Evolutionary conservation across 139 green algal species (phyloP).

Genomic region (Asterochloris sp.): DNA sequence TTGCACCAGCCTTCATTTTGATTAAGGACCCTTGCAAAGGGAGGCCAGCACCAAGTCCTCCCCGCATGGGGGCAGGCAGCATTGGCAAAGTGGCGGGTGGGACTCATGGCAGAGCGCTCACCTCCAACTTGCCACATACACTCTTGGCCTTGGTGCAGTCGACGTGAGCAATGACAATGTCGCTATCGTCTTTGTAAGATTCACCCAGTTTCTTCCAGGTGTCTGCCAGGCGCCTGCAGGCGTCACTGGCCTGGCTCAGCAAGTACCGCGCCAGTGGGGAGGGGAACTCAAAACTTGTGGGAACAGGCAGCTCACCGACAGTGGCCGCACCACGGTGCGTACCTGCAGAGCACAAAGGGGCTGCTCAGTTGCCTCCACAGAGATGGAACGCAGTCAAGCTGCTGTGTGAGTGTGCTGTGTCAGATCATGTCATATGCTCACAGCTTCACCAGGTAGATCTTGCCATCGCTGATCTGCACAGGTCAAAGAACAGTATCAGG

Average conservation of each 20-base stretch:
- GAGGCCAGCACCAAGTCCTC: not conserved
- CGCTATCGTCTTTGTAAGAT: not conserved
- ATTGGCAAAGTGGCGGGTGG: too few relatives aligned
- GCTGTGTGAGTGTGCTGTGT: not conserved
- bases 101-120: not conserved
- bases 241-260: not conserved
- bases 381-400: not conserved
- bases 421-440: not conserved
- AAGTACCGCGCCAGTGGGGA: not conserved
- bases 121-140: slow-evolving; percentile 4
- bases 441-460: slow-evolving; percentile 14
- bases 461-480: slow-evolving; percentile 8
- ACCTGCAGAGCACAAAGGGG: not conserved
- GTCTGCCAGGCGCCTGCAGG: slow-evolving; percentile 15
- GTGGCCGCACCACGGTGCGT: not conserved
- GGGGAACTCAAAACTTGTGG: not conserved
- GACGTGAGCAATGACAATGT: slow-evolving; percentile 15
- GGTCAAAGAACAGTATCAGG: not conserved
- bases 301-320: not conserved
- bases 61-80: too few relatives aligned
- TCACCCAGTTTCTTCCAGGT: slow-evolving; percentile 18
- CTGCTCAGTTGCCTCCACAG: not conserved
- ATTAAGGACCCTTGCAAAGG: not conserved
- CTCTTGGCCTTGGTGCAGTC: slow-evolving; percentile 15
- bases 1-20: not conserved